These are phyloP conservation scores for Chrysoporthe cubensis DNA, from an alignment of 2,329 filamentous ascomycete species.

Conservation along the genomic window DNA sequence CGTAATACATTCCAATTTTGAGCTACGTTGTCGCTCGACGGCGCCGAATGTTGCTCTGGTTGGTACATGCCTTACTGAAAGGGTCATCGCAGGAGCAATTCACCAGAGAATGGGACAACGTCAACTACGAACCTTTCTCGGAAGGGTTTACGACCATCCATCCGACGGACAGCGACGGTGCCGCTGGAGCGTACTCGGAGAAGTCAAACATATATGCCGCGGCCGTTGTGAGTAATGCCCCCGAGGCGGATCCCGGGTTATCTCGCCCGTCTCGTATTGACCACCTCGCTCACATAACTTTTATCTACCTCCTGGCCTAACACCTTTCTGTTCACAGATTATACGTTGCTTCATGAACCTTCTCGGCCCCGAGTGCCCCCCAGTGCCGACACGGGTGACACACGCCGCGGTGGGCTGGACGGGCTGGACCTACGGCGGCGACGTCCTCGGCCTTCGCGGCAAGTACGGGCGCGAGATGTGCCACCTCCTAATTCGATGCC, in stretches of 20 bases:
- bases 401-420: neutral
- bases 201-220: slow-evolving; percentile 16
- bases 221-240: neutral
- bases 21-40: neutral
- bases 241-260: neutral
- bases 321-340: neutral
- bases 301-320: too few relatives aligned
- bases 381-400: neutral
- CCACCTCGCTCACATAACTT: too few relatives aligned
- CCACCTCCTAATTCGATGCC: slow-evolving; percentile 4
- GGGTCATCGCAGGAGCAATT: slow-evolving; percentile 12
- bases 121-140: slow-evolving; percentile 21
- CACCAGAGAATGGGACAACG: slow-evolving; percentile 15
- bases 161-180: slow-evolving; percentile 1
- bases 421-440: slow-evolving; percentile 19
- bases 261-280: neutral
- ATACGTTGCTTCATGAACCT: neutral
- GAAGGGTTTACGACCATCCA: slow-evolving; percentile 11
- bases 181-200: neutral
- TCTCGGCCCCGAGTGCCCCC: neutral
- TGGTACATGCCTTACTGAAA: neutral
- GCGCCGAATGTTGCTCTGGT: neutral
- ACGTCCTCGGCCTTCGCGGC: neutral
- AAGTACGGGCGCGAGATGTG: slow-evolving; percentile 8
- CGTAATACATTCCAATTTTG: neutral